Conservation (phyloP, 768 basidiomycete species). For the Coprinellus micaceus region DNA sequence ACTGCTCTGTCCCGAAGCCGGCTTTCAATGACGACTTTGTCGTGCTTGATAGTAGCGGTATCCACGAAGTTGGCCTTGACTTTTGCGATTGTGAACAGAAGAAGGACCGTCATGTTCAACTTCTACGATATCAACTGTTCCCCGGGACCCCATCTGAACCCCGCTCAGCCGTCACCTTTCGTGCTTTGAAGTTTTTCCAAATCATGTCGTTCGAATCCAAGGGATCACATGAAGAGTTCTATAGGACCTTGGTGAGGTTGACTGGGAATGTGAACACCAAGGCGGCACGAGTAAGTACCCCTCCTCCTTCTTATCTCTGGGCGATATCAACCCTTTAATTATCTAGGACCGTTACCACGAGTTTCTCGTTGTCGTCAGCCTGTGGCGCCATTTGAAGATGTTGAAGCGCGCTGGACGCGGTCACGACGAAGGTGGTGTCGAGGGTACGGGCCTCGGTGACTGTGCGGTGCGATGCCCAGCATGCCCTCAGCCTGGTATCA, state of each 20-base stretch:
- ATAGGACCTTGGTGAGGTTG: constrained; percentile 18
- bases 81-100: constrained; percentile 28
- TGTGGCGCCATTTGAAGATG: constrained; percentile 21
- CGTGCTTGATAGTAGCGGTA: constrained; percentile 26
- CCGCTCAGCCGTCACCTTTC: constrained; percentile 23
- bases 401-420: constrained; percentile 25
- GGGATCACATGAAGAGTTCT: constrained; percentile 25
- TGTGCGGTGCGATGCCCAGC: constrained; percentile 28
- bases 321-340: background rate
- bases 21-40: constrained; percentile 22
- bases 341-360: constrained; percentile 26
- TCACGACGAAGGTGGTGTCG: constrained; percentile 16
- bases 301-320: background rate
- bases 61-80: constrained; percentile 27
- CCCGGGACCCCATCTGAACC: constrained; percentile 29
- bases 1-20: constrained; percentile 12
- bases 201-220: constrained; percentile 27
- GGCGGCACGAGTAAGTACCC: constrained; percentile 12
- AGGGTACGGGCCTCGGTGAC: constrained; percentile 18
- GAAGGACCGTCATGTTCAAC: constrained; percentile 20
- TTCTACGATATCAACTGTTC: constrained; percentile 26
- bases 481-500: constrained; percentile 27
- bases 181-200: constrained; percentile 22
- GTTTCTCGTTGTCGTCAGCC: constrained; percentile 20
- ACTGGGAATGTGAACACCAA: constrained; percentile 24